Base-by-base conservation (phyloP, 257 asterid genomes). In the Nicotiana attenuata region DNA sequence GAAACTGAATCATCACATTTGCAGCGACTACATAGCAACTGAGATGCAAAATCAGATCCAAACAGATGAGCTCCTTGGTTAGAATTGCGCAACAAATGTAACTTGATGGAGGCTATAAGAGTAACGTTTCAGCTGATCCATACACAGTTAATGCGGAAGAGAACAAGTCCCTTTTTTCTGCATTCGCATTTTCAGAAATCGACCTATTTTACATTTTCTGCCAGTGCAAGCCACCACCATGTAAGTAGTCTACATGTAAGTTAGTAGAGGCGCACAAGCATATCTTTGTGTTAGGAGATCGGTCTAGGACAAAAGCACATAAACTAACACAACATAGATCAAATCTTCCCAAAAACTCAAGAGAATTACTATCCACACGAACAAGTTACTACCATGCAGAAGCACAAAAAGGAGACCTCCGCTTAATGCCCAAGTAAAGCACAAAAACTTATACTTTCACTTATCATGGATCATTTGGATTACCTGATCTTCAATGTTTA, bases 401-500 rank as follows among this genome's bases (percentile, higher is more conserved):
- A 7, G n/a, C 28, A 75, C 41, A 24, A 24, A 24, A 50, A 75
- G 63, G 45, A 50, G 1, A 9, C 41, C 15, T 15, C 63, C 63
- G 15, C 26, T 60, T 47, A 50, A 7, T n/a, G 38, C 31, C 64
- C 80, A 17, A 52, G 52, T 75, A 47, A 7, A 45, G 24, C 61
- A 73, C 29, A 73, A 47, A 11, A 20, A 15, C 1, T 47, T 13
- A 45, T 24, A 53, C 61, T 22, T 73, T 29, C 60, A 73, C 61
- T 75, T 75, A 35, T 75, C 24, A 26, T 19, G 11, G 45, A 50
- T 50, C 24, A 75, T 50, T 15, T 47, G 24, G 26, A 47, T 3
- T 87, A 94, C 99, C 97, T 92, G 90, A 65, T 82, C 83, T 83
- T 94, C 86, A 57, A 77, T 10, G 64, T 79, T 88, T 81, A 96